Evolutionary conservation across 2,329 filamentous ascomycete genomes (phyloP).

Genomic region (Fusarium graminum): DNA sequence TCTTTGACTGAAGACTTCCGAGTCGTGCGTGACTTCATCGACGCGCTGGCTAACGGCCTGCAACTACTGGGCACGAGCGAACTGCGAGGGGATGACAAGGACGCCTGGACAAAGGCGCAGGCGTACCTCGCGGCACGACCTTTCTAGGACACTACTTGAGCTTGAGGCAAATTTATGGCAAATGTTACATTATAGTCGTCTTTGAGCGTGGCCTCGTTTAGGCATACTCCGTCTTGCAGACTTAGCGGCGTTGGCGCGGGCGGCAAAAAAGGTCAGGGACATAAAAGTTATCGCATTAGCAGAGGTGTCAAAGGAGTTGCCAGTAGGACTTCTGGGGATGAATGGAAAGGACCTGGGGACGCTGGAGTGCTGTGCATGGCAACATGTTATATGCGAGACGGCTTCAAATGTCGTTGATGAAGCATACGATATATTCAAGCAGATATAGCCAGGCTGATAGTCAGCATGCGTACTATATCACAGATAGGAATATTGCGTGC

Average conservation of each 20-base stretch:
- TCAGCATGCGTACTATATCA: constrained; percentile 32
- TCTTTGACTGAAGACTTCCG: constrained; percentile 71
- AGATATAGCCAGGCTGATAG: constrained; percentile 24
- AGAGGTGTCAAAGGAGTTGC: constrained; percentile 35
- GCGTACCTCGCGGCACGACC: constrained; percentile 64
- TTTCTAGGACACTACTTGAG: constrained; percentile 49
- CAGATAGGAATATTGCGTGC: constrained; percentile 19
- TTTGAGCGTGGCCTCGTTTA: constrained; percentile 42
- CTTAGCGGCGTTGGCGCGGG: constrained; percentile 48
- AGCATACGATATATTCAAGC: constrained; percentile 18
- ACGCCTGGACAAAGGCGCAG: constrained; percentile 67
- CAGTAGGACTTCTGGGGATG: constrained; percentile 44
- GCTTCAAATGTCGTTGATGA: constrained; percentile 17
- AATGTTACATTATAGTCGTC: constrained; percentile 38
- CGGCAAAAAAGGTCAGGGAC: constrained; percentile 40
- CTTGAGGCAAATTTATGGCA: constrained; percentile 36
- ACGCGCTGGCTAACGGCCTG: constrained; percentile 69
- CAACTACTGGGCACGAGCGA: constrained; percentile 64
- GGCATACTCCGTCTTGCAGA: constrained; percentile 43
- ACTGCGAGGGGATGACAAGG: constrained; percentile 61
- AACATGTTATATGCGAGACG: constrained; percentile 15
- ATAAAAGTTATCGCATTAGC: constrained; percentile 46
- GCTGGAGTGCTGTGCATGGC: constrained; percentile 1
- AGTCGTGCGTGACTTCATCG: constrained; percentile 69
- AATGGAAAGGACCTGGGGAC: neutral